Evolutionary conservation across 495 filamentous ascomycete species (phyloP), one percentile per base, ranked within the genome.

Genomic region (Sporormia fimetaria): DNA sequence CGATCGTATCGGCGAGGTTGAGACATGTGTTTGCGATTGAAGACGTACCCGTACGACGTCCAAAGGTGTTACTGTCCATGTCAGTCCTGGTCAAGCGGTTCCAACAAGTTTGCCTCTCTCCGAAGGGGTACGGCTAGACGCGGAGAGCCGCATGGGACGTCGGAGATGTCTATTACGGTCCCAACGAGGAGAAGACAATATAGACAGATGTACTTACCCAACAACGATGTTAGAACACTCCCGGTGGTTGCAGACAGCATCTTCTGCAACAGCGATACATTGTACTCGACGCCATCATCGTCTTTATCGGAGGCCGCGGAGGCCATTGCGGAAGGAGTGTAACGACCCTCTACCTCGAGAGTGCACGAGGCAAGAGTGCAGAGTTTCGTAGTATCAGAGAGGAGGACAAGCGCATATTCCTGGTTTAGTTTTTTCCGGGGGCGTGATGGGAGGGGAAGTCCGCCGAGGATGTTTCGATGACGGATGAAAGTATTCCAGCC

Each of bases 11-110:
- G 35, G 32, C 10, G 40, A 33, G 17, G 29, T 26, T 23, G 43
- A 43, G 5, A 44, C 16, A 22, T 43, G 43, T 8, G 67, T 67
- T 68, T 96, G 87, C 0, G 92, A 86, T 63, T 98, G 90, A 41
- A 93, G 68, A 33, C 90, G 84, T 27, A 98, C 86, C 8, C 90
- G 84, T 36, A 98, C 92, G 31, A 98, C 92, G 59, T 98, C 90
- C 16, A 98, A 75, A 42, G 90, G 90, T 11, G 92, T 98, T 9
- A 92, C 92, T 96, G 42, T 22, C 21, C 32, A 16, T 22, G 12
- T 32, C 4, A 42, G 27, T 8, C 27, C 18, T 15, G 15, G 14
- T 16, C 8, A 33, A 33, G 30, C 6, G 16, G 30, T n/a, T n/a
- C n/a, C n/a, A n/a, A n/a, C 8, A 27, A n/a, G 25, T 7, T 27